Conservation (phyloP, 129 eudicot genomes). For the Erigeron canadensis region DNA sequence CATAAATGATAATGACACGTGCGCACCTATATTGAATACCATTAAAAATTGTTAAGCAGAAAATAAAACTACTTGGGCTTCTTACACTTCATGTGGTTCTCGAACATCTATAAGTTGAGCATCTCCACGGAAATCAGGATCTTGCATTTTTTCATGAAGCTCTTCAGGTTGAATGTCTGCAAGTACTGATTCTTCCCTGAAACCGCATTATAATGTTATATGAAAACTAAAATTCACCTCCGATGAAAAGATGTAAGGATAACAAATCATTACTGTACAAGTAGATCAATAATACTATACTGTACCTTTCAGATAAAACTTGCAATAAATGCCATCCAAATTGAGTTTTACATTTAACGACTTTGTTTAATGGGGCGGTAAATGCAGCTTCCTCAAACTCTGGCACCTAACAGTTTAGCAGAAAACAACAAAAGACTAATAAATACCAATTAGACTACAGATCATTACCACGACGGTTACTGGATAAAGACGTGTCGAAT, state of each 20-base stretch:
- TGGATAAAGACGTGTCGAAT: not conserved
- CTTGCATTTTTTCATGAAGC: constrained; percentile 78
- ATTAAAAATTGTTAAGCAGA: not conserved
- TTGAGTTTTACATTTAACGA: constrained; percentile 83
- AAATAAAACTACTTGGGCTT: constrained; percentile 31
- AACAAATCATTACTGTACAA: not conserved
- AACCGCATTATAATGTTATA: constrained; percentile 21
- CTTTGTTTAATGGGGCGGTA: constrained; percentile 68
- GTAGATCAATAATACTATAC: not conserved
- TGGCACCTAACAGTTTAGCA: constrained; percentile 59
- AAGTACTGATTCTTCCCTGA: constrained; percentile 77
- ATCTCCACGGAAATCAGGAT: constrained; percentile 70
- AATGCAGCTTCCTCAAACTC: constrained; percentile 99
- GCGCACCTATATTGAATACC: not conserved
- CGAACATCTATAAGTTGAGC: constrained; percentile 89
- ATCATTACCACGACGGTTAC: not conserved
- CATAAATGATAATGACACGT: not conserved
- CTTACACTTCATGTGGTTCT: constrained; percentile 98
- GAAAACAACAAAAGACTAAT: constrained; percentile 3
- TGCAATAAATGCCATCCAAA: constrained; percentile 98
- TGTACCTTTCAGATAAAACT: constrained; percentile 88
- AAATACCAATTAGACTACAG: not conserved
- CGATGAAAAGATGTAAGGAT: not conserved
- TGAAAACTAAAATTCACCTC: constrained; percentile 13
- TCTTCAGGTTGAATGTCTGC: constrained; percentile 73